Base-by-base conservation (phyloP, 495 filamentous ascomycete genomes). In the Amniculicola lignicola region DNA sequence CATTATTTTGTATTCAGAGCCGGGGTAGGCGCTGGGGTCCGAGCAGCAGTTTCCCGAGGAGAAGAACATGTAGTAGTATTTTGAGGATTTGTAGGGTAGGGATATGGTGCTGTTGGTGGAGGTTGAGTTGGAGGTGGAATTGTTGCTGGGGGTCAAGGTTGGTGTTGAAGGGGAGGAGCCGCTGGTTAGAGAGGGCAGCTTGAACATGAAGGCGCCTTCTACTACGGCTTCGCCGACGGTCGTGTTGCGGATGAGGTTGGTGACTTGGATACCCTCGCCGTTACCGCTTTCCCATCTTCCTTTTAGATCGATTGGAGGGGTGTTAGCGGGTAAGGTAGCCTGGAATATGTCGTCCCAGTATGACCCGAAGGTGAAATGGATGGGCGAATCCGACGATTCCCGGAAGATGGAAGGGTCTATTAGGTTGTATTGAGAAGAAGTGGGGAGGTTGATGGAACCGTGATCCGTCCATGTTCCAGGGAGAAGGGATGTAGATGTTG, bases 321-420 rank as follows among this genome's bases (percentile, higher is more conserved):
- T 6, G 15, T 16, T 54, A 16, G 67, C 68, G 1, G 35, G 23
- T 68, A 87, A 74, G 6, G 70, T 56, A 5, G 80, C 78, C 65
- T 87, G 84, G 72, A 77, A 81, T 45, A 87, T 74, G 54, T 82
- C 82, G 7, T 75, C 67, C 85, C 85, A 89, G 74, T 83, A 89
- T 27, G 74, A 79, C 16, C 86, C 86, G 37, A 83, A 90, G 51
- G 77, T 80, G 24, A 89, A 72, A 52, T 78, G 77, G 37, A 76
- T 72, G 3, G 39, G 6, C 11, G 47, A 18, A 4, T 67, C 66
- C 46, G 70, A 73, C 27, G 64, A 67, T 14, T 73, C 70, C 11
- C 60, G 51, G 65, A 87, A 72, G 36, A 85, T 72, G 67, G 84
- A 85, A 2, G 77, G 69, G 64, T 90, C 86, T 55, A 90, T 89